phyloP scores from a whole-genome alignment of 2,329 filamentous ascomycete species.

The Pseudogymnoascus sp. region DNA sequence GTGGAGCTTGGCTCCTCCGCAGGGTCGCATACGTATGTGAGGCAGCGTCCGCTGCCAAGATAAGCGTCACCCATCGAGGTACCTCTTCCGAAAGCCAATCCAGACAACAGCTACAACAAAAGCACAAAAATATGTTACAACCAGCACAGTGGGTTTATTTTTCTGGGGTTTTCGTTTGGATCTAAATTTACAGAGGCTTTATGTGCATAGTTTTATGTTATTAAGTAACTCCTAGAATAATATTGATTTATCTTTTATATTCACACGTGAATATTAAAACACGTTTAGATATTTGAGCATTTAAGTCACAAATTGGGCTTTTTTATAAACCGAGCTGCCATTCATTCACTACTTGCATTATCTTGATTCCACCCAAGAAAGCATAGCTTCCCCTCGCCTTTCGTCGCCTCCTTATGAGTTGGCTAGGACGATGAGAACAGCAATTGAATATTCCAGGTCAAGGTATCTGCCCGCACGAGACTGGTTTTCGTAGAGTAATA shows the following conservation, averaged over 20 bases:
- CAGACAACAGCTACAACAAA: background rate
- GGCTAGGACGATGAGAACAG: background rate
- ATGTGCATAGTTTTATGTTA: background rate
- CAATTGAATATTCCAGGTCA: background rate
- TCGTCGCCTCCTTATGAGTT: background rate
- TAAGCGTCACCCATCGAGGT: conserved; percentile 1
- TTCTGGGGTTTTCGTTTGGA: background rate
- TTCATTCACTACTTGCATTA: background rate
- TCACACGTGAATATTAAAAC: background rate
- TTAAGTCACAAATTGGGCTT: background rate
- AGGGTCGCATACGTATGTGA: conserved; percentile 7
- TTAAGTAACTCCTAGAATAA: background rate
- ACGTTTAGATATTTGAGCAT: background rate
- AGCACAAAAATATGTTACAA: background rate
- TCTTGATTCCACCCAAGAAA: background rate
- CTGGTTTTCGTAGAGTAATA: background rate
- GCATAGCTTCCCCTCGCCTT: too few relatives aligned
- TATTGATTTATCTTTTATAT: background rate
- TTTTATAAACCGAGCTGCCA: background rate
- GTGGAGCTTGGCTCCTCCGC: conserved; percentile 1
- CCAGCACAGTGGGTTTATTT: background rate
- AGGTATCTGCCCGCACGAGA: background rate
- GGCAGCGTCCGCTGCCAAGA: conserved; percentile 7
- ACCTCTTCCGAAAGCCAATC: background rate
- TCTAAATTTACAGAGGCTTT: background rate